These are phyloP conservation scores for Agaricus blazei DNA, from an alignment of 768 basidiomycete genomes.

Conservation along the genomic window DNA sequence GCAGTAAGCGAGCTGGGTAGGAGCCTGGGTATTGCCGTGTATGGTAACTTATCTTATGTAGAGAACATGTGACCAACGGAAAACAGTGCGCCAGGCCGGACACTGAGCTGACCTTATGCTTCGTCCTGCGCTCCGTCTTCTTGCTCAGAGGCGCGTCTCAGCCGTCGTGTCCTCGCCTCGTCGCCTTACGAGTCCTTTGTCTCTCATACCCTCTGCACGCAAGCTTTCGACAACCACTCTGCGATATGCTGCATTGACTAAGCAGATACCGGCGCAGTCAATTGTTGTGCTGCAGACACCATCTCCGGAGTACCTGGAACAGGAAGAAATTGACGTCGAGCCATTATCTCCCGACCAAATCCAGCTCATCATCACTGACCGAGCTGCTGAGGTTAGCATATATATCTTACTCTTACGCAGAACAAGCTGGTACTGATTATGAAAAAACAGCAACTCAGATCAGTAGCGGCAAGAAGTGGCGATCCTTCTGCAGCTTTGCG, in stretches of 20 bases:
- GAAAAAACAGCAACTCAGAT: conserved; percentile 61
- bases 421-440: conserved; percentile 7
- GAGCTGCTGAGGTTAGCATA: conserved; percentile 65
- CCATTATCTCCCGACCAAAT: conserved; percentile 49
- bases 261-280: conserved; percentile 39
- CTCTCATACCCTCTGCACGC: not conserved
- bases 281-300: conserved; percentile 48
- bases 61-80: too few species aligned
- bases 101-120: too few species aligned
- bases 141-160: not conserved
- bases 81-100: too few species aligned
- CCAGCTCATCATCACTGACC: conserved; percentile 57
- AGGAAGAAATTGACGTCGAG: conserved; percentile 62
- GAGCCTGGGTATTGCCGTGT: too few species aligned
- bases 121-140: too few species aligned
- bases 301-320: conserved; percentile 46
- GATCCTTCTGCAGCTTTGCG: conserved; percentile 66
- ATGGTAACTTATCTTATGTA: too few species aligned
- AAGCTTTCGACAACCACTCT: conserved; percentile 18
- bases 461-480: conserved; percentile 61
- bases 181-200: not conserved
- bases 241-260: conserved; percentile 30
- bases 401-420: not conserved
- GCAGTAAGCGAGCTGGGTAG: too few species aligned
- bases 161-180: not conserved